Conservation (phyloP, 441 rosid genomes). For the Corymbia calophylla region DNA sequence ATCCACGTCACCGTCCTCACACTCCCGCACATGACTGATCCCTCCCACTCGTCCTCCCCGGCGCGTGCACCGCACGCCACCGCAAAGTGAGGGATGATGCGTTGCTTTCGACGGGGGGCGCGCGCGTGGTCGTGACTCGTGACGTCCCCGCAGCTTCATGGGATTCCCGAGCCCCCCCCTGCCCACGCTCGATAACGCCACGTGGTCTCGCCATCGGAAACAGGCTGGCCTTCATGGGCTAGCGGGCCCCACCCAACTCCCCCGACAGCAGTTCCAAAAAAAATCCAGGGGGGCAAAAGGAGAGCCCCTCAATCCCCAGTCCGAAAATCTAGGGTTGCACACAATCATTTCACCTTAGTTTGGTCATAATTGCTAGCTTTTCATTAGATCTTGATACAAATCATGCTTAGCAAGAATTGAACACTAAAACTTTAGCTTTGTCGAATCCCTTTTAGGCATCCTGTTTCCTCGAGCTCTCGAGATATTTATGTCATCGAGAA, state of each 20-base stretch:
- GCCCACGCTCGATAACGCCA: not conserved
- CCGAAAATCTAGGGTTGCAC: not conserved
- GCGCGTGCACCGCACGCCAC: not conserved
- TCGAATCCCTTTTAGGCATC: not conserved
- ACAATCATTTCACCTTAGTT: not conserved
- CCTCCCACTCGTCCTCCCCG: not conserved
- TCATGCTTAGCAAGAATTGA: not conserved
- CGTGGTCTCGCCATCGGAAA: not conserved
- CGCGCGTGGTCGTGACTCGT: not conserved
- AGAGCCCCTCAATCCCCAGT: not conserved
- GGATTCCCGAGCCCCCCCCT: not conserved
- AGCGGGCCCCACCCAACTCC: not conserved
- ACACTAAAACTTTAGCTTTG: not conserved
- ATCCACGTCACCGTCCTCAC: not conserved
- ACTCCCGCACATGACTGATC: not conserved
- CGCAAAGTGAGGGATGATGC: too few relatives aligned
- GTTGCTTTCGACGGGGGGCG: too few relatives aligned
- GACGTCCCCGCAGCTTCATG: not conserved
- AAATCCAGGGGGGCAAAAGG: not conserved
- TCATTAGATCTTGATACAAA: not conserved
- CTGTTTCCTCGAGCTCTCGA: too few relatives aligned
- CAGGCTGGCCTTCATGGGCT: not conserved
- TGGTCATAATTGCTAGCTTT: not conserved
- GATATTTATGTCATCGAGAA: not conserved
- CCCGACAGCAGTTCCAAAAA: not conserved